Evolutionary conservation across 1,139 yeast genomes (phyloP).

Genomic region (Protomyces gravidus): DNA sequence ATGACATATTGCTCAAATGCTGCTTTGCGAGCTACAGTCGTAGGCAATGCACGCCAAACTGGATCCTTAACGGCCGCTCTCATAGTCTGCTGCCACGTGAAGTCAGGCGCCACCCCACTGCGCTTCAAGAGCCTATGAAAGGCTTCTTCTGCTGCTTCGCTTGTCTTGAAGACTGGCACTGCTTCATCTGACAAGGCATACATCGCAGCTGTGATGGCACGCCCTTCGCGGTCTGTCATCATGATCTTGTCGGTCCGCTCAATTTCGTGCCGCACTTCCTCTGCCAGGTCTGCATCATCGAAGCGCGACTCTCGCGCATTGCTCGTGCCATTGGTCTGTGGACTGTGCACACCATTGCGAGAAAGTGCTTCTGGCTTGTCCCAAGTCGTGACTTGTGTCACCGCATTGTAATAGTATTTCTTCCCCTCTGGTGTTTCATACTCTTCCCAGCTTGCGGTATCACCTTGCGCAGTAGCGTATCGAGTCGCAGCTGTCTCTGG

Average conservation of each 20-base stretch:
- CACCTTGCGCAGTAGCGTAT: constrained; percentile 20
- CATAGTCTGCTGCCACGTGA: constrained; percentile 72
- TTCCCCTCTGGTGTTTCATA: constrained; percentile 64
- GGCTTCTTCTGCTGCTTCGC: constrained; percentile 45
- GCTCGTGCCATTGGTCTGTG: neutral
- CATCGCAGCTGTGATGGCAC: constrained; percentile 24
- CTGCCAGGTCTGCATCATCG: constrained; percentile 7
- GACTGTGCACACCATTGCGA: constrained; percentile 24
- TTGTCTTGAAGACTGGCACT: constrained; percentile 26
- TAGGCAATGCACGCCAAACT: constrained; percentile 64
- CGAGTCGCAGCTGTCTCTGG: constrained; percentile 42
- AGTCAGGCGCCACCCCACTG: constrained; percentile 60
- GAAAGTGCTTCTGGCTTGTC: constrained; percentile 50
- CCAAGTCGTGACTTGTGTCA: constrained; percentile 74
- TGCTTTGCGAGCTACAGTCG: constrained; percentile 57
- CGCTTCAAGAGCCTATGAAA: constrained; percentile 55
- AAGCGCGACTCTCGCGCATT: neutral
- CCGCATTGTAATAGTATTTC: constrained; percentile 65
- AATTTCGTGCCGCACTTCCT: neutral
- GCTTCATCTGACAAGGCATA: constrained; percentile 23
- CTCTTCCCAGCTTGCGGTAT: constrained; percentile 56
- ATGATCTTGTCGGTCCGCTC: constrained; percentile 15
- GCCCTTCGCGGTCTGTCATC: constrained; percentile 13
- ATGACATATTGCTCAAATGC: constrained; percentile 63
- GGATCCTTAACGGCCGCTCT: constrained; percentile 55